These are phyloP conservation scores for Ceratocystiopsis brevicomis DNA, from an alignment of 2,329 filamentous ascomycete species.

Conservation along the genomic window DNA sequence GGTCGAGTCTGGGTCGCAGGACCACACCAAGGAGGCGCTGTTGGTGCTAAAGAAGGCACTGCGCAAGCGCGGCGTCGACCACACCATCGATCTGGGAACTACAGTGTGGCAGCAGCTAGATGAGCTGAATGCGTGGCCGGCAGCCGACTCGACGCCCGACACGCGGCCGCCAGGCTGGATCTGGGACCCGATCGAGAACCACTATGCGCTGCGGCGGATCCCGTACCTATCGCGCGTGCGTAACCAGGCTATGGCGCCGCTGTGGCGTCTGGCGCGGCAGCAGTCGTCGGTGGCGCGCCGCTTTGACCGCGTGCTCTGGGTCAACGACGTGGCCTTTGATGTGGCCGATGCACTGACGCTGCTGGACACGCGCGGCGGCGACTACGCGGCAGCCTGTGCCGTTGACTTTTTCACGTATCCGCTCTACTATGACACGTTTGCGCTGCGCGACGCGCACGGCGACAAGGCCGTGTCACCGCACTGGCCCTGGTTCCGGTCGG, in stretches of 20 bases:
- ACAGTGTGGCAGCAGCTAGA: constrained; percentile 34
- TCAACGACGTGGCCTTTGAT: constrained; percentile 42
- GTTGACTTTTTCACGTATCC: constrained; percentile 37
- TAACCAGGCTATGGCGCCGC: constrained; percentile 41
- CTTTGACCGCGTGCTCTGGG: constrained; percentile 38
- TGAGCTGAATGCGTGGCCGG: constrained; percentile 25
- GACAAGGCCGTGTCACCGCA: constrained; percentile 30
- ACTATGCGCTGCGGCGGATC: constrained; percentile 42
- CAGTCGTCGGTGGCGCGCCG: no score
- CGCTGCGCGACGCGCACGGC: constrained; percentile 34
- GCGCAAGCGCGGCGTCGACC: constrained; percentile 28
- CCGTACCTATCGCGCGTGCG: constrained; percentile 46
- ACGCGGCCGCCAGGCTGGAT: constrained; percentile 40
- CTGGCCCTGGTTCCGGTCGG: constrained; percentile 40
- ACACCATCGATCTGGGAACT: constrained; percentile 37
- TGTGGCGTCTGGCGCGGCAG: constrained; percentile 25
- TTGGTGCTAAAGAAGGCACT: constrained; percentile 34
- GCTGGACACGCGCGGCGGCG: constrained; percentile 31
- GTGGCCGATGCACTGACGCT: constrained; percentile 34
- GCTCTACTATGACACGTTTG: constrained; percentile 42
- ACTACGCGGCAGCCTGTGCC: constrained; percentile 41
- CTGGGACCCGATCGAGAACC: constrained; percentile 26
- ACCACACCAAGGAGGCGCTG: constrained; percentile 44
- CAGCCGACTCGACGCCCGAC: constrained; percentile 11
- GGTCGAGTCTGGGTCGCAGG: constrained; percentile 49